Conservation (phyloP, 106 monocot species). For the Gastrodia elata region DNA sequence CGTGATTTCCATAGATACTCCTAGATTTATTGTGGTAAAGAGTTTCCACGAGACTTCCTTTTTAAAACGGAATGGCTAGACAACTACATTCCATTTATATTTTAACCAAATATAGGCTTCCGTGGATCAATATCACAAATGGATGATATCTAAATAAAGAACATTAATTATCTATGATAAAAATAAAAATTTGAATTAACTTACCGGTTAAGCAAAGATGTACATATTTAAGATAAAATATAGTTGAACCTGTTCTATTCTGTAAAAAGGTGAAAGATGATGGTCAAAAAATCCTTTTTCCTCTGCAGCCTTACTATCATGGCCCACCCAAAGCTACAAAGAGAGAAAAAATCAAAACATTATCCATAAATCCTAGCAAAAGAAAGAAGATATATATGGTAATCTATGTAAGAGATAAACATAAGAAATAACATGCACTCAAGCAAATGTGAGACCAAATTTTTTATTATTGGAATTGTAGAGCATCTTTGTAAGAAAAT, state of each 20-base stretch:
- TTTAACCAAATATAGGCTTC: neutral
- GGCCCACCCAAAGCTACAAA: conserved; percentile 87
- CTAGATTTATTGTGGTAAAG: neutral
- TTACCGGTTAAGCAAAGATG: neutral
- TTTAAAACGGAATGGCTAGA: neutral
- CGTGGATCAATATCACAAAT: neutral
- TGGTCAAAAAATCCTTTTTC: conserved; percentile 85
- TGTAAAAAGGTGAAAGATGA: conserved; percentile 95
- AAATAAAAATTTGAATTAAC: neutral
- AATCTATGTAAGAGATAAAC: neutral
- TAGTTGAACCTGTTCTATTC: conserved; percentile 78
- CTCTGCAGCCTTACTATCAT: conserved; percentile 66
- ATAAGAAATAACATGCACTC: neutral
- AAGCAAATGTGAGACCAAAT: neutral
- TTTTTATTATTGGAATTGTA: neutral
- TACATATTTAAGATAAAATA: neutral
- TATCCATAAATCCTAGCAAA: neutral
- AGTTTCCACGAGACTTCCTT: neutral
- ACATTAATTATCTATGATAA: neutral
- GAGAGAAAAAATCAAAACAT: neutral
- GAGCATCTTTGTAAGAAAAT: neutral
- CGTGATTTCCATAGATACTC: neutral
- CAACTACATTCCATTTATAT: neutral
- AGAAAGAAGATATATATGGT: neutral
- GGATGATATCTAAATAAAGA: neutral